phyloP scores from a whole-genome alignment of 140 eudicot genomes.

The Anethum foeniculum region DNA sequence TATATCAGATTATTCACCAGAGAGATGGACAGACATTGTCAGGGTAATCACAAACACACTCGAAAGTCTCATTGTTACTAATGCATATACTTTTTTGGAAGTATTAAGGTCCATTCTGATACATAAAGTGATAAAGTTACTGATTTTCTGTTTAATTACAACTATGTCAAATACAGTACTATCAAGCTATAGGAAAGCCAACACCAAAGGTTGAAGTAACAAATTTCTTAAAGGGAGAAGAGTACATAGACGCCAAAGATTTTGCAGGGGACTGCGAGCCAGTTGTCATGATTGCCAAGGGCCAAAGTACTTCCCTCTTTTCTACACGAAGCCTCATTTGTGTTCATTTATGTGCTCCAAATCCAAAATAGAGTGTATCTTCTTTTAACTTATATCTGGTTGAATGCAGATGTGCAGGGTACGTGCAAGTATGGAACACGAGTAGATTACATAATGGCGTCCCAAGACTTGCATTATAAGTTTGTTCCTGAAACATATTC shows the following conservation, averaged over 20 bases:
- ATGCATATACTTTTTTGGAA: neutral
- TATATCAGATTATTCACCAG: conserved; percentile 63
- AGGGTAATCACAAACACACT: conserved; percentile 36
- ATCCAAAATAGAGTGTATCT: neutral
- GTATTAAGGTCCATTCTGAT: too few species aligned
- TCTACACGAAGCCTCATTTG: neutral
- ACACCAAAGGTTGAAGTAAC: conserved; percentile 73
- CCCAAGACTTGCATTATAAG: conserved; percentile 38
- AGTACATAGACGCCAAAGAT: conserved; percentile 55
- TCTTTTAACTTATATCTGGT: neutral
- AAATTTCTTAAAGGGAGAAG: conserved; percentile 45
- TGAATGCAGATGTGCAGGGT: conserved; percentile 72
- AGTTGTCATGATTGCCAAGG: conserved; percentile 84
- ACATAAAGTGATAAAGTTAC: neutral
- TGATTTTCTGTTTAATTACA: neutral
- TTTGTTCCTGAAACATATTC: conserved; percentile 85
- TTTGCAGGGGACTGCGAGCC: conserved; percentile 91
- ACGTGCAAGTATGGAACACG: conserved; percentile 94
- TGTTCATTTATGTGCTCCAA: neutral
- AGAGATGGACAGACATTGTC: conserved; percentile 72
- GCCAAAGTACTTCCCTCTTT: conserved; percentile 51
- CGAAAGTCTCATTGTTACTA: neutral
- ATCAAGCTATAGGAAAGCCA: conserved; percentile 82
- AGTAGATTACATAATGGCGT: conserved; percentile 69
- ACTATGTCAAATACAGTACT: conserved; percentile 40